Base-by-base conservation (phyloP, 116 monocot genomes). In the Zostera marina region DNA sequence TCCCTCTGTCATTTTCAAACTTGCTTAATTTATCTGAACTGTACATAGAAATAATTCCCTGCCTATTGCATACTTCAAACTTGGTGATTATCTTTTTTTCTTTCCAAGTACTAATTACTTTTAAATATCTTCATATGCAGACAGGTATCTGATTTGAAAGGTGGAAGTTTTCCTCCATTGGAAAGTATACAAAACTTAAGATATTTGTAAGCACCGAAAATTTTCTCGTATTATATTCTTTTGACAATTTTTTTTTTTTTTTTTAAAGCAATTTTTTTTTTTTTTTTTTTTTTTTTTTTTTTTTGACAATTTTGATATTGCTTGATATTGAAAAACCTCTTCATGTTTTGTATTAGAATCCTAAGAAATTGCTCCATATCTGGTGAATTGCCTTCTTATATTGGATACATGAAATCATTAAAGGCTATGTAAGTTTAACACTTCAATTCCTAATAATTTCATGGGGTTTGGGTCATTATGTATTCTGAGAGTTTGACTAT, bases 361-460 rank as follows among this genome's bases (percentile, higher is more conserved):
- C 32, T 56, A 6, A 56, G 56, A 32, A 56, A 56, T 56, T 56
- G 56, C 32, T 56, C 56, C 56, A 56, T 56, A 56, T 40, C 56
- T 13, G 40, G 32, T 1, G n/a, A 1, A 40, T 38, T 56, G 2
- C 56, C 56, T 39, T 4, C 5, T 14, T 40, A 17, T 42, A 56
- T 87, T 62, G 69, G 72, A 12, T 22, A 24, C 2, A 66, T 77
- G 77, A 22, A 2, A 1, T 51, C 48, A 23, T 66, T 87, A 11
- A 65, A 57, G 46, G 20, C 40, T 42, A 9, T 82, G 82, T 87
- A 76, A 76, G 87, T 75, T 58, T 14, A 32, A 32, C 5, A 32
- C 32, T 32, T 32, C 5, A 32, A 32, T 32, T 5, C 32, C 32
- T 32, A 32, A 32, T 32, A 32, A 32, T 32, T 32, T 32, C 1